These are phyloP conservation scores for Globisporangium irregulare DNA, from an alignment of 352 stramenopile genomes.

Conservation along the genomic window DNA sequence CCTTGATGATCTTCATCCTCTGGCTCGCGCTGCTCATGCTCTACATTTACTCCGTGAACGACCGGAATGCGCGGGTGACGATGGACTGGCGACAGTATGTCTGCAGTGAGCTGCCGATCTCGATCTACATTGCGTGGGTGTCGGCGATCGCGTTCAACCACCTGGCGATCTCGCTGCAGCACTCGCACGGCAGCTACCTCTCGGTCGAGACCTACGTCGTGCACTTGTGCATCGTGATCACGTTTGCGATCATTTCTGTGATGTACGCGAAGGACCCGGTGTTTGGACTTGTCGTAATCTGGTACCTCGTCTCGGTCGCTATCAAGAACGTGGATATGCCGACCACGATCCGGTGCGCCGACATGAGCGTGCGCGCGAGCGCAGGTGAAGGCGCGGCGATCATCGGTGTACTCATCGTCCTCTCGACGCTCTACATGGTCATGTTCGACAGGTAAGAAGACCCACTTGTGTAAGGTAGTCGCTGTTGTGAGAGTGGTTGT, in stretches of 20 bases:
- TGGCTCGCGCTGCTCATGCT: conserved; percentile 73
- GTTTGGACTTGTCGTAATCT: conserved; percentile 57
- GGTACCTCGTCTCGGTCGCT: conserved; percentile 68
- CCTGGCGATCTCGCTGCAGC: conserved; percentile 66
- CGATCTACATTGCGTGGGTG: conserved; percentile 80
- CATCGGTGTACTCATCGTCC: conserved; percentile 47
- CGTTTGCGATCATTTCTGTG: conserved; percentile 57
- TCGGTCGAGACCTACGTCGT: conserved; percentile 59
- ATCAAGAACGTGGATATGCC: conserved; percentile 52
- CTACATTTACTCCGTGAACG: conserved; percentile 79
- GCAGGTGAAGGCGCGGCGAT: conserved; percentile 58
- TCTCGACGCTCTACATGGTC: conserved; percentile 49
- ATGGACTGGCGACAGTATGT: conserved; percentile 72
- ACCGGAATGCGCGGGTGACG: conserved; percentile 39
- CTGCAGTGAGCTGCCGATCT: conserved; percentile 73
- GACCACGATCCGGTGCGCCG: conserved; percentile 35
- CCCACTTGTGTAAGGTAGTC: not conserved
- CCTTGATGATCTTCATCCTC: conserved; percentile 59
- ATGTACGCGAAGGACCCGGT: conserved; percentile 62
- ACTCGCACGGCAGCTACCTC: conserved; percentile 46
- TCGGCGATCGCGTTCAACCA: conserved; percentile 64
- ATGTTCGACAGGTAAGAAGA: conserved; percentile 54
- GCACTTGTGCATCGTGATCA: conserved; percentile 53
- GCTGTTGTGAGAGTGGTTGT: not conserved
- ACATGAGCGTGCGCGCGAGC: conserved; percentile 60